Conservation (phyloP, 148 eudicot species). For the Rhododendron kiyosumense region DNA sequence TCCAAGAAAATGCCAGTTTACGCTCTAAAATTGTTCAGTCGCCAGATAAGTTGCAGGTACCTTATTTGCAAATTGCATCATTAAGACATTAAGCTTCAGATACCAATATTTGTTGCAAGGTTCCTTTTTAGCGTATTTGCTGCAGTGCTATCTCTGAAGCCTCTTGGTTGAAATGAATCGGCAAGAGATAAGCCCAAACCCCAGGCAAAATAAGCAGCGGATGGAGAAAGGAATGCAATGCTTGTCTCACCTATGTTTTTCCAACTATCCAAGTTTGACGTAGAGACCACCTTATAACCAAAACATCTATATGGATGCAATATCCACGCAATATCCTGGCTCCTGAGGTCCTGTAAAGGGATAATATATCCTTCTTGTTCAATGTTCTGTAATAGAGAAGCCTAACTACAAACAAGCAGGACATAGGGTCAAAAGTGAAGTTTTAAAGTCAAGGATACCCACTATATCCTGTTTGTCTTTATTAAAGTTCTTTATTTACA, state of each 20-base stretch:
- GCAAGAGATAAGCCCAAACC: background rate
- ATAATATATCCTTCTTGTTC: background rate
- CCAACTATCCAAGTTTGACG: background rate
- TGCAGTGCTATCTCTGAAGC: background rate
- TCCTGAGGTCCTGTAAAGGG: background rate
- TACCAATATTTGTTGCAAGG: slow-evolving; percentile 2
- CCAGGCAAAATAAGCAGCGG: background rate
- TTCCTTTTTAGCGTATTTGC: background rate
- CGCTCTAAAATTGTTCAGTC: slow-evolving; percentile 88
- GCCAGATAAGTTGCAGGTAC: slow-evolving; percentile 91
- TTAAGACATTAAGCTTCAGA: background rate
- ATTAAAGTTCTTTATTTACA: background rate
- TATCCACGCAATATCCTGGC: background rate
- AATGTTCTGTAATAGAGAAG: background rate
- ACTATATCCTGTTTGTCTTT: background rate
- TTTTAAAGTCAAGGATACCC: background rate
- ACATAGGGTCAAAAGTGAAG: background rate
- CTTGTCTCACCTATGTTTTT: background rate
- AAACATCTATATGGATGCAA: background rate
- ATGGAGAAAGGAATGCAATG: background rate
- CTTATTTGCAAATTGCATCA: background rate
- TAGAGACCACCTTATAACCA: background rate
- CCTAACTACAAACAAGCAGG: background rate
- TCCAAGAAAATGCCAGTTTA: slow-evolving; percentile 69
- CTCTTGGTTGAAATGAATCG: background rate